These are phyloP conservation scores for Casuarina glauca DNA, from an alignment of 306 rosid genomes.

Conservation along the genomic window DNA sequence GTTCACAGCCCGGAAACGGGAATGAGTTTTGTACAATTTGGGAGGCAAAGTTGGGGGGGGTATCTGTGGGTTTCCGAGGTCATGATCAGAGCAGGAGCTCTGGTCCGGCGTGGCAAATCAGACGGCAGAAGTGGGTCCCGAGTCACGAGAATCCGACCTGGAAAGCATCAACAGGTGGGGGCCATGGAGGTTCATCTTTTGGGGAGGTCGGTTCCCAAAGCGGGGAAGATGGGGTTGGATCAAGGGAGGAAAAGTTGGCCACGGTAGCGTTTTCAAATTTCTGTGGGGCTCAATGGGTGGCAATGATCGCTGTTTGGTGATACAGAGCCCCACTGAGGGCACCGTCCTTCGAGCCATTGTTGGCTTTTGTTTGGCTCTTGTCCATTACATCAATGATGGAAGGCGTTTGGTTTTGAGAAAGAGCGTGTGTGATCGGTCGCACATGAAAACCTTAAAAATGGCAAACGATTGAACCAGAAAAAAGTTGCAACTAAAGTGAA, in stretches of 20 bases:
- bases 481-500: slow-evolving; percentile 17
- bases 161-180: slow-evolving; percentile 57
- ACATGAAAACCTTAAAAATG: slow-evolving; percentile 28
- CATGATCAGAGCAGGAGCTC: slow-evolving; percentile 8
- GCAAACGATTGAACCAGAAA: slow-evolving; percentile 22
- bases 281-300: slow-evolving; percentile 41
- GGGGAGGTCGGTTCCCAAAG: slow-evolving; percentile 42
- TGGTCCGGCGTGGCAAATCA: slow-evolving; percentile 45
- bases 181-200: slow-evolving; percentile 28
- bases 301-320: slow-evolving; percentile 33
- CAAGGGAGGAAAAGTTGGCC: slow-evolving; percentile 25
- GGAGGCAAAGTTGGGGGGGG: background rate
- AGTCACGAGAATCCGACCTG: slow-evolving; percentile 60
- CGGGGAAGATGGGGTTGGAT: slow-evolving; percentile 24
- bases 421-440: background rate
- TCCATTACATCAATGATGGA: slow-evolving; percentile 17
- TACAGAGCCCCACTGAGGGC: slow-evolving; percentile 38
- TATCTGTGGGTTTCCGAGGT: background rate
- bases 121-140: slow-evolving; percentile 40
- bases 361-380: slow-evolving; percentile 36
- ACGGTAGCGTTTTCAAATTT: slow-evolving; percentile 33
- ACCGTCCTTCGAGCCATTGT: slow-evolving; percentile 50
- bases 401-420: background rate
- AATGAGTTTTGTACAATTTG: background rate
- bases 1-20: background rate